A percentile compares a stretch with the other conserved stretches of the same genome.
phyloP scores from a whole-genome alignment of 768 basidiomycete species.

The Hygrophorus russula region DNA sequence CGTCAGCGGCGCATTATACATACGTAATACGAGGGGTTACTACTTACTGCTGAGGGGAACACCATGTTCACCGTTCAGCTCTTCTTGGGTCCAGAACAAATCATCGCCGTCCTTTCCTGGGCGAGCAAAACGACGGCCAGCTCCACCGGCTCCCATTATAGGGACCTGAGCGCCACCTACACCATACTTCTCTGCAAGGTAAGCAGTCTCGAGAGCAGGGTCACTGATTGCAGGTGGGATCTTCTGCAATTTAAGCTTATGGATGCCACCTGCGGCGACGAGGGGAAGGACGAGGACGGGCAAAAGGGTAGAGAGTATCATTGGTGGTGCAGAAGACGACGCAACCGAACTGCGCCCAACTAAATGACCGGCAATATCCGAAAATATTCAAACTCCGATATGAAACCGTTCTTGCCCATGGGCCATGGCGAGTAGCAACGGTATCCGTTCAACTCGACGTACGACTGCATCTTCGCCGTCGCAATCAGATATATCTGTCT shows the following conservation, averaged over 20 bases:
- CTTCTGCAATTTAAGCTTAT: conserved; percentile 88
- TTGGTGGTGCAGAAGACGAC: conserved; percentile 18
- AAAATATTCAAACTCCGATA: no score
- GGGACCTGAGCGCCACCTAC: conserved; percentile 38
- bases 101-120: conserved; percentile 38
- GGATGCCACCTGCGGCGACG: conserved; percentile 38
- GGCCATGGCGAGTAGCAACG: background rate
- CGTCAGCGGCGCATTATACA: conserved; percentile 6
- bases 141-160: conserved; percentile 63
- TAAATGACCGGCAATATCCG: no score
- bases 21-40: background rate
- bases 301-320: conserved; percentile 26
- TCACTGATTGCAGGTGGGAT: conserved; percentile 50
- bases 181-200: conserved; percentile 93
- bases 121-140: conserved; percentile 46
- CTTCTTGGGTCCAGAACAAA: conserved; percentile 75
- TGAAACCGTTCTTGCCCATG: no score
- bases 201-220: conserved; percentile 63
- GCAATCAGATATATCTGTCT: conserved; percentile 9
- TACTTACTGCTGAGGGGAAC: conserved; percentile 84
- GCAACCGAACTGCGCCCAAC: conserved; percentile 2
- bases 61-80: conserved; percentile 64
- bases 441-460: conserved; percentile 10
- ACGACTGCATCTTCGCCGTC: conserved; percentile 17
- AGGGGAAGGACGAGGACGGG: conserved; percentile 35